phyloP scores from a whole-genome alignment of 2,329 filamentous ascomycete species.

The Pochonia chlamydosporia region DNA sequence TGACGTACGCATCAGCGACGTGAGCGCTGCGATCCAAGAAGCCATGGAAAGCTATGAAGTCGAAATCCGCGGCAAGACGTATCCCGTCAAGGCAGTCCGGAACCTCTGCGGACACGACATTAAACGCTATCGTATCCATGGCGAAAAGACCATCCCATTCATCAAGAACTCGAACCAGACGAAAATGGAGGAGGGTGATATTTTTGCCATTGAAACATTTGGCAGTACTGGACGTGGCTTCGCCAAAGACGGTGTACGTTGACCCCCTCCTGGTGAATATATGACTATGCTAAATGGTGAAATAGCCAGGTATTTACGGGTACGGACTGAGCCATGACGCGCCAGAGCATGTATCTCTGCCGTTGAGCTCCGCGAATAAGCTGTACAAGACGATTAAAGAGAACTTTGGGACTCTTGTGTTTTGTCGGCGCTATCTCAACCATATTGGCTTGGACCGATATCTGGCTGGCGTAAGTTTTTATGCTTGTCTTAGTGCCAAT shows the following conservation, averaged over 20 bases:
- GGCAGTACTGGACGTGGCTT: constrained; percentile 82
- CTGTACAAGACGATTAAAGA: constrained; percentile 53
- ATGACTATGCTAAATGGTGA: neutral
- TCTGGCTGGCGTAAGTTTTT: constrained; percentile 43
- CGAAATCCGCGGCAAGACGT: constrained; percentile 69
- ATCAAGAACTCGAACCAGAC: constrained; percentile 77
- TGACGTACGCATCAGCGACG: constrained; percentile 77
- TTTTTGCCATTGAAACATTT: constrained; percentile 91
- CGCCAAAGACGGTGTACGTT: constrained; percentile 66
- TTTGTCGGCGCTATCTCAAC: constrained; percentile 57
- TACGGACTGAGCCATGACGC: constrained; percentile 39
- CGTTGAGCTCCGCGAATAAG: constrained; percentile 47
- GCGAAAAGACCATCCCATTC: constrained; percentile 83
- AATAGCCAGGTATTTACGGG: constrained; percentile 43
- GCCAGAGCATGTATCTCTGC: constrained; percentile 26
- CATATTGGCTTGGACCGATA: constrained; percentile 57
- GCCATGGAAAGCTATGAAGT: constrained; percentile 88
- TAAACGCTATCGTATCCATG: constrained; percentile 78
- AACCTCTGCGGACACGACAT: constrained; percentile 85
- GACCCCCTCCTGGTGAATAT: neutral
- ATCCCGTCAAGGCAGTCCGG: constrained; percentile 73
- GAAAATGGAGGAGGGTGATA: constrained; percentile 93
- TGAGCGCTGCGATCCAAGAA: constrained; percentile 77
- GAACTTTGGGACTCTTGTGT: constrained; percentile 57
- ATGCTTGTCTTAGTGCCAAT: neutral